phyloP scores from a whole-genome alignment of 768 basidiomycete species.

The Amyloporia xantha region DNA sequence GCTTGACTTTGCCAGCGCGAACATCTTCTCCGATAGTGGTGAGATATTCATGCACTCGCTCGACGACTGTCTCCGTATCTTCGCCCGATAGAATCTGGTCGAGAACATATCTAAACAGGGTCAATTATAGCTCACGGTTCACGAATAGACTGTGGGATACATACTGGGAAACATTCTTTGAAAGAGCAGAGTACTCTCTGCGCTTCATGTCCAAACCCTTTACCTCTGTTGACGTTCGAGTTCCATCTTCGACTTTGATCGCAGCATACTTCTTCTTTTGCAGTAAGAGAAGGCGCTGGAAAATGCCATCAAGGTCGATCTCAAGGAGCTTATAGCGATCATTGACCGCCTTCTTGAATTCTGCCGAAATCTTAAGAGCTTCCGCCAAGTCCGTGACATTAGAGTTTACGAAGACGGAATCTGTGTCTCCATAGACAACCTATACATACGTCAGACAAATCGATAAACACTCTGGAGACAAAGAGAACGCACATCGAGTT shows the following conservation, averaged over 20 bases:
- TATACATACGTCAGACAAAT: constrained; percentile 24
- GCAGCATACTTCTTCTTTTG: constrained; percentile 99
- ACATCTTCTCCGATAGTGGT: constrained; percentile 70
- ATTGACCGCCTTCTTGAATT: constrained; percentile 95
- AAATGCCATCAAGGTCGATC: constrained; percentile 93
- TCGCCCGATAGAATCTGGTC: constrained; percentile 90
- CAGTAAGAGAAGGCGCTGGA: constrained; percentile 84
- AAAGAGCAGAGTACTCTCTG: constrained; percentile 87
- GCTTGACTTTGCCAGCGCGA: constrained; percentile 63
- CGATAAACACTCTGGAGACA: not conserved
- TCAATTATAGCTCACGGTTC: too few relatives aligned
- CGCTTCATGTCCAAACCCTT: constrained; percentile 99
- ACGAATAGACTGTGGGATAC: too few relatives aligned
- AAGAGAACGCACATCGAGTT: constrained; percentile 68
- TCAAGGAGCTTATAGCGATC: constrained; percentile 93
- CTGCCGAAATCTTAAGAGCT: constrained; percentile 84
- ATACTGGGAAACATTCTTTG: constrained; percentile 89
- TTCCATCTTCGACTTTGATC: constrained; percentile 84
- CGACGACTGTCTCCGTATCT: constrained; percentile 81
- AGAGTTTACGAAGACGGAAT: constrained; percentile 98
- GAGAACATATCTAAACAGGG: constrained; percentile 85
- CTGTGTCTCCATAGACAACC: constrained; percentile 99
- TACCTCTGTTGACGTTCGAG: constrained; percentile 74
- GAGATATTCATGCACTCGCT: constrained; percentile 90
- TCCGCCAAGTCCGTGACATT: constrained; percentile 84